Percentiles rank a stretch among this genome's conserved stretches.
These are phyloP conservation scores for Termitomyces sp. DNA, from an alignment of 768 basidiomycete genomes.

Conservation along the genomic window DNA sequence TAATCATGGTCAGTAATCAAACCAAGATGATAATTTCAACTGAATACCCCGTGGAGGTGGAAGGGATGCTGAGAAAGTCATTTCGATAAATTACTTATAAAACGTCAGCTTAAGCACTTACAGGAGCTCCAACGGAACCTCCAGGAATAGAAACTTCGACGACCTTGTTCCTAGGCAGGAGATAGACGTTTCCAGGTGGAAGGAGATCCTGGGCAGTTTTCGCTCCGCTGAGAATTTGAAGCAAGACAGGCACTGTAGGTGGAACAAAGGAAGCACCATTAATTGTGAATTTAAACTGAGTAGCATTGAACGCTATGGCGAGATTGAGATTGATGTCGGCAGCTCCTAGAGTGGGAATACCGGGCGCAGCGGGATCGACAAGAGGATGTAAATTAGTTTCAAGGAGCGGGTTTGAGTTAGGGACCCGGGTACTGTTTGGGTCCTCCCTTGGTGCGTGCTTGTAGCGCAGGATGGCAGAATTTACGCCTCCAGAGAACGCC, in stretches of 20 bases:
- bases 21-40: neutral
- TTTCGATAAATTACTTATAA: constrained; percentile 4
- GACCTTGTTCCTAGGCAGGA: constrained; percentile 37
- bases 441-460: constrained; percentile 1
- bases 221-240: constrained; percentile 55
- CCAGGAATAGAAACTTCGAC: constrained; percentile 39
- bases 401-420: constrained; percentile 16
- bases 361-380: constrained; percentile 7
- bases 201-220: constrained; percentile 39
- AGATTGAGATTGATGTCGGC: constrained; percentile 20
- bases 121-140: constrained; percentile 24
- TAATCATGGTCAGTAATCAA: neutral
- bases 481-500: constrained; percentile 32
- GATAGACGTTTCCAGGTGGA: constrained; percentile 38
- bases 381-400: constrained; percentile 20
- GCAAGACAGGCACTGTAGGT: constrained; percentile 45
- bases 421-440: constrained; percentile 23
- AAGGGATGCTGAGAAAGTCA: neutral
- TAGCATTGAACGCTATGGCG: constrained; percentile 13
- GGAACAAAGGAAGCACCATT: constrained; percentile 26
- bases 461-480: constrained; percentile 52
- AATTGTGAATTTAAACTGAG: constrained; percentile 16
- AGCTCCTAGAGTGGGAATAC: constrained; percentile 9
- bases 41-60: neutral
- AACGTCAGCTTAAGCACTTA: constrained; percentile 4